Evolutionary conservation across 106 monocot genomes (phyloP), one percentile per base, ranked within the genome.

Genomic region (Acorus calamus): DNA sequence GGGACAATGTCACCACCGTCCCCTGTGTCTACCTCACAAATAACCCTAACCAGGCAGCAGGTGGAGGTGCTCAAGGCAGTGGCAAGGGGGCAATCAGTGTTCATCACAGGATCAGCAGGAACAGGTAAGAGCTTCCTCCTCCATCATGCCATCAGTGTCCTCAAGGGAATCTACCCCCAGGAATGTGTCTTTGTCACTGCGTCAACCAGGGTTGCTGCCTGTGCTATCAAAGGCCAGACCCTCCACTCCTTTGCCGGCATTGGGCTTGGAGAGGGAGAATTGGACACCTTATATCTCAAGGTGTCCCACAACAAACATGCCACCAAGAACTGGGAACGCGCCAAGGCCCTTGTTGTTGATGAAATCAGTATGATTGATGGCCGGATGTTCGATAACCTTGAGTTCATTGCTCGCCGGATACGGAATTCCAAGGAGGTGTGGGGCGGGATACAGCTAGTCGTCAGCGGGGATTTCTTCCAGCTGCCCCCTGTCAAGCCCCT

Each of bases 401-500:
- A 56, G 28, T 28, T 28, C 28, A 28, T 28, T 28, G 11, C n/a
- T 4, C 56, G 12, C 12, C 56, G 56, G 11, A 7, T 4, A 11
- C 11, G 11, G 56, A 7, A 11, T 4, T 4, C 11, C 12, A 11
- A 0, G 11, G 56, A 56, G 56, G 11, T 11, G 7, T 56, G 56
- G 56, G 56, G 56, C 56, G 56, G 56, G 11, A 56, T 56, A 4
- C 56, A 56, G 56, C 56, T 56, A 7, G 56, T 56, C 0, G 2
- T 56, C 56, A 56, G 56, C 56, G 56, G 56, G 56, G 56, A 56
- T 12, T 56, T 56, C 56, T 56, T 56, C 56, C 56, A 56, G 56
- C 56, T 56, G 10, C 56, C 56, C 6, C 56, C 56, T 11, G n/a
- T 56, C 11, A 56, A 12, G 10, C 10, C 56, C 56, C 56, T 11